Base-by-base conservation (phyloP, 768 basidiomycete species). In the Rubroboletus satanas region DNA sequence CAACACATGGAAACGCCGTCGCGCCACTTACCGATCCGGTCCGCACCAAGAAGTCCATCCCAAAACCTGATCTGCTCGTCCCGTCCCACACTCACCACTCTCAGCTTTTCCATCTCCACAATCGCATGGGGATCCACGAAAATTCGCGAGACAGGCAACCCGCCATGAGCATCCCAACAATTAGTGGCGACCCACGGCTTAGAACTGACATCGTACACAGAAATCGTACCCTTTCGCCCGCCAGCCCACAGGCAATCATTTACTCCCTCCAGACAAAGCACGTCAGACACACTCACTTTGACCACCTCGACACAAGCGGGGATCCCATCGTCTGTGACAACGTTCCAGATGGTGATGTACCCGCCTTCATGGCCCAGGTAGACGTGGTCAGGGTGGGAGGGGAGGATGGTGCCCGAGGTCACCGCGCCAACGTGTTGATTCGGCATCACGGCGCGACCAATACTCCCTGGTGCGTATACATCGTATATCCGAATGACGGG, bases 351-450 rank as follows among this genome's bases (percentile, higher is more conserved):
- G 2, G 86, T 87, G 58, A 98, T 77, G 64, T 79, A 85, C 0
- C 96, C 96, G 39, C 89, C 93, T 69, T 98, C 95, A 62, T 99
- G 96, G 0, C 90, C 93, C 33, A 99, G 75, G 62, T 87, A 97
- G 37, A 91, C 87, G 29, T 76, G 70, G 2, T 80, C 76, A 0
- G 85, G 85, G 18, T 82, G 75, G 1, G 84, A 80, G 0, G 90
- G 86, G 7, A 98, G 68, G 32, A 90, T 74, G 0, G 93, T 83
- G 0, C 87, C 92, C 33, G 85, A 83, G 0, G 90, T 91, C 18
- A 98, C 88, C 1, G 90, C 79, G 0, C 95, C 96, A 6, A 90
- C 81, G 51, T 84, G 82, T 41, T 90, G 87, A 1, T 75, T 78
- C 2, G 89, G 87, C 42, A 83, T 65, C 12, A 88, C 66, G 3